Conservation (phyloP, 306 rosid species). For the Cucurbita maxima region DNA sequence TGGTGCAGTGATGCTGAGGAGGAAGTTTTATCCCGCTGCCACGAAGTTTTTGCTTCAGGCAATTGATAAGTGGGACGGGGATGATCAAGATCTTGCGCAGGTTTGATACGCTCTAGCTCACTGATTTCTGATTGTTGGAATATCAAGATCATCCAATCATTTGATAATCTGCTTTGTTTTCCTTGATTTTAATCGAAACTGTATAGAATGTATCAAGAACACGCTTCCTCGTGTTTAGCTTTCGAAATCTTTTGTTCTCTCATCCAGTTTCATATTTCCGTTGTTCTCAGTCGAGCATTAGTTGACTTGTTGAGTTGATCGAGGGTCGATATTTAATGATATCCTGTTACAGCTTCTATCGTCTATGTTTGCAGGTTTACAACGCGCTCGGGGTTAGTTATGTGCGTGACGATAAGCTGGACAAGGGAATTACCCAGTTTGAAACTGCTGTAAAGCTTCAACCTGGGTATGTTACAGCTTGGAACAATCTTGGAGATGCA, state of each 20-base stretch:
- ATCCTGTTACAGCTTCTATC: background rate
- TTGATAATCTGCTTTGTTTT: background rate
- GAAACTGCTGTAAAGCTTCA: slow-evolving; percentile 88
- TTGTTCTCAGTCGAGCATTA: background rate
- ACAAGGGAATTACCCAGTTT: slow-evolving; percentile 73
- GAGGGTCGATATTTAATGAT: background rate
- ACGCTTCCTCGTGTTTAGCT: background rate
- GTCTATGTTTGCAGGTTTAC: slow-evolving; percentile 42
- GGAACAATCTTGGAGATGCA: slow-evolving; percentile 99
- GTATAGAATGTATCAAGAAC: background rate
- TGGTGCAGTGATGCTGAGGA: slow-evolving; percentile 96
- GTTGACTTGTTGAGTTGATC: background rate
- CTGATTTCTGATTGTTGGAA: background rate
- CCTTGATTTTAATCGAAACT: background rate
- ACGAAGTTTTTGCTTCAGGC: slow-evolving; percentile 81
- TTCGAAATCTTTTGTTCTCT: background rate
- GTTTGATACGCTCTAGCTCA: slow-evolving; percentile 19
- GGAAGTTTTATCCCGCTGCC: slow-evolving; percentile 91
- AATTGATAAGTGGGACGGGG: slow-evolving; percentile 94
- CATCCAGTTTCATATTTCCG: background rate
- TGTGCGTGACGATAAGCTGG: slow-evolving; percentile 65
- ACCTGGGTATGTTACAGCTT: slow-evolving; percentile 90
- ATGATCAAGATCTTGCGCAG: slow-evolving; percentile 88
- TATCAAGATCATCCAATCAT: background rate
- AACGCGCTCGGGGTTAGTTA: slow-evolving; percentile 88